phyloP scores from a whole-genome alignment of 129 eudicot species.

The Escallonia herrerae region DNA sequence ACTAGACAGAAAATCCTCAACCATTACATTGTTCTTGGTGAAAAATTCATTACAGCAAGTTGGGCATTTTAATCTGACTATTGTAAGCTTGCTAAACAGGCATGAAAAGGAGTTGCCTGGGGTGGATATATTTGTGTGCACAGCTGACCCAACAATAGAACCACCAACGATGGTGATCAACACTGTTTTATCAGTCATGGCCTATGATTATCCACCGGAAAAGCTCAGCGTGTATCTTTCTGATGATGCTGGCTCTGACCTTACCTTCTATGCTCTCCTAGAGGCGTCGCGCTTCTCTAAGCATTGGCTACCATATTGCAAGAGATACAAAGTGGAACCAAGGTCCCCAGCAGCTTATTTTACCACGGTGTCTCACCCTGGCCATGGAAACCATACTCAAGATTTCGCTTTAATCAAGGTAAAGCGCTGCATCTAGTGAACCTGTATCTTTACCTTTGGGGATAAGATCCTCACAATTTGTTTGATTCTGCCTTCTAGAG shows the following conservation, averaged over 20 bases:
- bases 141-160: slow-evolving; percentile 72
- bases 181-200: slow-evolving; percentile 80
- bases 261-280: slow-evolving; percentile 63
- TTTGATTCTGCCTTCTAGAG: too few relatives aligned
- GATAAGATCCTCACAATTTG: too few relatives aligned
- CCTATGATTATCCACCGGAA: slow-evolving; percentile 71
- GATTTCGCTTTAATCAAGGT: slow-evolving; percentile 44
- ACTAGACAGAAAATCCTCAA: too few relatives aligned
- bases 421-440: neutral
- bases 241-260: slow-evolving; percentile 72
- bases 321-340: slow-evolving; percentile 53
- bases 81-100: slow-evolving; percentile 19
- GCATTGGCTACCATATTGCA: slow-evolving; percentile 80
- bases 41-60: too few relatives aligned
- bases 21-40: too few relatives aligned
- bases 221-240: slow-evolving; percentile 67
- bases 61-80: too few relatives aligned
- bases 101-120: slow-evolving; percentile 41
- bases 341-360: slow-evolving; percentile 68
- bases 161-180: slow-evolving; percentile 78
- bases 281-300: slow-evolving; percentile 56
- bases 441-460: neutral
- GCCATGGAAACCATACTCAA: slow-evolving; percentile 16
- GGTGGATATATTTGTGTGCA: slow-evolving; percentile 76
- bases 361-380: slow-evolving; percentile 16